These are phyloP conservation scores for Cubamyces sp. DNA, from an alignment of 768 basidiomycete species.

Conservation along the genomic window DNA sequence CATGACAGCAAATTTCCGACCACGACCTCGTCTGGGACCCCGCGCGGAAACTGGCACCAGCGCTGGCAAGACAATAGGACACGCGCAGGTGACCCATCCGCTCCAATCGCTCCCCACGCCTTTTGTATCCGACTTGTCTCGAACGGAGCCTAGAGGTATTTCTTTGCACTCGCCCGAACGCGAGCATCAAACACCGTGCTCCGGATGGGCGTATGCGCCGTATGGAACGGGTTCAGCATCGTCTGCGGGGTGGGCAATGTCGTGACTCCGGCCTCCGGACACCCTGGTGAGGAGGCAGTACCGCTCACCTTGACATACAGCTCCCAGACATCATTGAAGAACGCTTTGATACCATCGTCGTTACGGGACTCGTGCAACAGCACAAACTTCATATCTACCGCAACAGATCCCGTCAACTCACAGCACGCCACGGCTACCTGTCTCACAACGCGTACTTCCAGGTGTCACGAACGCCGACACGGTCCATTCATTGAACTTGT, in stretches of 20 bases:
- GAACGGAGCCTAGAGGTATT: conserved; percentile 55
- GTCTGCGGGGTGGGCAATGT: conserved; percentile 53
- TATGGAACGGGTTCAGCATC: conserved; percentile 95
- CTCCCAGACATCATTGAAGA: conserved; percentile 98
- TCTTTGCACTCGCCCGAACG: conserved; percentile 85
- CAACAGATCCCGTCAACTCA: conserved; percentile 23
- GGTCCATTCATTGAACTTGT: conserved; percentile 99
- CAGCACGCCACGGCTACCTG: conserved; percentile 16
- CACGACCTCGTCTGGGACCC: background rate
- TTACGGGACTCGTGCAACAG: conserved; percentile 94
- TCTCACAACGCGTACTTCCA: conserved; percentile 66
- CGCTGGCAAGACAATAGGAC: conserved; percentile 10
- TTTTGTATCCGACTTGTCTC: conserved; percentile 11
- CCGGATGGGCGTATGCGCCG: conserved; percentile 81
- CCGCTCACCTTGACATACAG: conserved; percentile 86
- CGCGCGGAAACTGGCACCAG: background rate
- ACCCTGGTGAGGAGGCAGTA: conserved; percentile 4
- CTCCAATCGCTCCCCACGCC: conserved; percentile 11
- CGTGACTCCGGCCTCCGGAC: conserved; percentile 19
- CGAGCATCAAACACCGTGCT: conserved; percentile 82
- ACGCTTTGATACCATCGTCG: conserved; percentile 92
- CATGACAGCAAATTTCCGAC: background rate
- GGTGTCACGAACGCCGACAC: conserved; percentile 96
- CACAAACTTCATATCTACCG: conserved; percentile 90
- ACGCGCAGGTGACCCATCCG: conserved; percentile 11